Percentiles rank a stretch among this genome's conserved stretches.
Evolutionary conservation across 176 grass and related monocot species (phyloP).

Genomic region (Oryza brachyantha): DNA sequence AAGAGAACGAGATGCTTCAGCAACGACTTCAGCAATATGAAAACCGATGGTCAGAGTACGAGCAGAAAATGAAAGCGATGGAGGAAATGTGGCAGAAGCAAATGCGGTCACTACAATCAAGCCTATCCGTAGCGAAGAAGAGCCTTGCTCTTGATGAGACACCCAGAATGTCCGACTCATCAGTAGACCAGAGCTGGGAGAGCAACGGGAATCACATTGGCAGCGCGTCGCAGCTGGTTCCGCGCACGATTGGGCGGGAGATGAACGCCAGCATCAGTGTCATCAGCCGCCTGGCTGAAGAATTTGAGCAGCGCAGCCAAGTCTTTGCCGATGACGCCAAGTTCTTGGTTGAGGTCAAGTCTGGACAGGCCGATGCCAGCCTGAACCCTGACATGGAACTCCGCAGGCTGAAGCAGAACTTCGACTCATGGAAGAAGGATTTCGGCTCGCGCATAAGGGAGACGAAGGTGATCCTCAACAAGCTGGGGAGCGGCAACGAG

Average conservation of each 20-base stretch:
- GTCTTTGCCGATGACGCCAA: conserved; percentile 82
- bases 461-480: conserved; percentile 84
- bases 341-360: conserved; percentile 93
- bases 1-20: conserved; percentile 87
- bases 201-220: conserved; percentile 43
- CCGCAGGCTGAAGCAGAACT: conserved; percentile 71
- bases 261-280: conserved; percentile 64
- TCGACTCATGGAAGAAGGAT: conserved; percentile 89
- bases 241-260: conserved; percentile 40
- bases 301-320: conserved; percentile 76
- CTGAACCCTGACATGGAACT: conserved; percentile 88
- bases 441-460: conserved; percentile 65
- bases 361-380: conserved; percentile 65
- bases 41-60: conserved; percentile 81
- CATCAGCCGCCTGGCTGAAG: conserved; percentile 54
- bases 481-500: conserved; percentile 49
- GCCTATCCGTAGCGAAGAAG: conserved; percentile 76
- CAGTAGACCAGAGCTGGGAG: conserved; percentile 80
- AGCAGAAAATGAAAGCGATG: conserved; percentile 98
- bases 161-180: conserved; percentile 67
- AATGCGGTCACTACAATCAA: conserved; percentile 85
- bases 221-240: conserved; percentile 42
- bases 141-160: conserved; percentile 80
- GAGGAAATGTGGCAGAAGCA: conserved; percentile 99
- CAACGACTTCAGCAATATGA: conserved; percentile 86